phyloP scores from a whole-genome alignment of 148 eudicot species.

The Diospyros kaki region DNA sequence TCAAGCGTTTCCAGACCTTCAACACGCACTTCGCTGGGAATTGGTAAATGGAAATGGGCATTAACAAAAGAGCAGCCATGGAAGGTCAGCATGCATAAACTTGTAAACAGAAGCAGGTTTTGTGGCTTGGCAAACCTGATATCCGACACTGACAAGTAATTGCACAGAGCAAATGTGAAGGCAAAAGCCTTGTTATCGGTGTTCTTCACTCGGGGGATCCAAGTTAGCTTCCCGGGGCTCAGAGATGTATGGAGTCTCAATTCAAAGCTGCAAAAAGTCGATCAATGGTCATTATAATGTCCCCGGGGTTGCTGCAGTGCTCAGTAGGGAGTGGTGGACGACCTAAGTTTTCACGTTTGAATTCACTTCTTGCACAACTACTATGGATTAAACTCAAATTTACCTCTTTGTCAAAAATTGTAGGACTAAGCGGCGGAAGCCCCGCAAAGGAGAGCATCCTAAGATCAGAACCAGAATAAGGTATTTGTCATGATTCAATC shows the following conservation, averaged over 20 bases:
- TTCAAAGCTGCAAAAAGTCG: slow-evolving; percentile 45
- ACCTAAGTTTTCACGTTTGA: too few relatives aligned
- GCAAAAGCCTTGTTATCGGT: slow-evolving; percentile 48
- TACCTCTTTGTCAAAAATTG: too few relatives aligned
- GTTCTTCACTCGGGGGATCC: slow-evolving; percentile 52
- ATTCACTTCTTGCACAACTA: too few relatives aligned
- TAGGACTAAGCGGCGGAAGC: too few relatives aligned
- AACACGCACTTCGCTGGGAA: slow-evolving; percentile 30
- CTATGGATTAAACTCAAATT: too few relatives aligned
- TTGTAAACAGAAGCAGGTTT: background rate
- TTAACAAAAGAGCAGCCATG: background rate
- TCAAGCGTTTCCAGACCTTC: slow-evolving; percentile 36
- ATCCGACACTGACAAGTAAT: slow-evolving; percentile 54
- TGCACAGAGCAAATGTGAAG: slow-evolving; percentile 48
- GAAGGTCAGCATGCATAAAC: background rate
- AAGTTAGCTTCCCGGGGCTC: slow-evolving; percentile 50
- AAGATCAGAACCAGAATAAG: too few relatives aligned
- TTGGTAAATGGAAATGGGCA: background rate
- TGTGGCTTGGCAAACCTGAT: slow-evolving; percentile 34
- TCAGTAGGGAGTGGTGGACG: too few relatives aligned
- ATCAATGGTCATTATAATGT: background rate
- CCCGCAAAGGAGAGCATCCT: too few relatives aligned
- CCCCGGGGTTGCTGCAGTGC: too few relatives aligned
- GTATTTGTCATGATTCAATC: too few relatives aligned
- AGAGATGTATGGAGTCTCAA: slow-evolving; percentile 47